phyloP scores from a whole-genome alignment of 345 rosid species.

The Kandelia obovata region DNA sequence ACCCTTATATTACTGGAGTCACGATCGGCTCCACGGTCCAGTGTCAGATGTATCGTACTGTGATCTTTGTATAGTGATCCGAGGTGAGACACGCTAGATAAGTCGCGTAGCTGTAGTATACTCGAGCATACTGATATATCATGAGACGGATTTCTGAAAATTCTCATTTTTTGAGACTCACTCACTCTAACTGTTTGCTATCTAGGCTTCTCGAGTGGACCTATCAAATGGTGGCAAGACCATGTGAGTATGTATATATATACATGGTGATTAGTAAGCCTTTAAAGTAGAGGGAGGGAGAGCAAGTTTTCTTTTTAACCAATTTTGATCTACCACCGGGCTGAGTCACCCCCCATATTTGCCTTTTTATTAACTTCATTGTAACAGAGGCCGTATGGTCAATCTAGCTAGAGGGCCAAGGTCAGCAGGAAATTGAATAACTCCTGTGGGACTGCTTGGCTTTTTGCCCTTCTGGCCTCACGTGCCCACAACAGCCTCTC shows the following conservation, averaged over 20 bases:
- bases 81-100: too few relatives aligned
- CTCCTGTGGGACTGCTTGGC: background rate
- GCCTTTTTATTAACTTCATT: background rate
- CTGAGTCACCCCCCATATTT: conserved; percentile 2
- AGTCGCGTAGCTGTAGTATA: too few relatives aligned
- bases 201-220: conserved; percentile 1
- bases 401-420: background rate
- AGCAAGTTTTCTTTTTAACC: conserved; percentile 4
- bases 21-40: too few relatives aligned
- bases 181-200: background rate
- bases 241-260: conserved; percentile 9
- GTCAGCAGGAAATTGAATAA: conserved; percentile 1
- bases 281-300: background rate
- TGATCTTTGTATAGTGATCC: too few relatives aligned
- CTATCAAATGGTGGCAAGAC: conserved; percentile 10
- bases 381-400: background rate
- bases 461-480: conserved; percentile 7
- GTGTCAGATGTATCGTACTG: too few relatives aligned
- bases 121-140: too few relatives aligned
- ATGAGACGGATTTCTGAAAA: too few relatives aligned
- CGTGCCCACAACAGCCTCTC: conserved; percentile 2
- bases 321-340: conserved; percentile 1
- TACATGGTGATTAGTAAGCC: background rate
- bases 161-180: background rate
- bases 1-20: too few relatives aligned